phyloP scores from a whole-genome alignment of 2,329 filamentous ascomycete species.

The Alternaria brassicae region DNA sequence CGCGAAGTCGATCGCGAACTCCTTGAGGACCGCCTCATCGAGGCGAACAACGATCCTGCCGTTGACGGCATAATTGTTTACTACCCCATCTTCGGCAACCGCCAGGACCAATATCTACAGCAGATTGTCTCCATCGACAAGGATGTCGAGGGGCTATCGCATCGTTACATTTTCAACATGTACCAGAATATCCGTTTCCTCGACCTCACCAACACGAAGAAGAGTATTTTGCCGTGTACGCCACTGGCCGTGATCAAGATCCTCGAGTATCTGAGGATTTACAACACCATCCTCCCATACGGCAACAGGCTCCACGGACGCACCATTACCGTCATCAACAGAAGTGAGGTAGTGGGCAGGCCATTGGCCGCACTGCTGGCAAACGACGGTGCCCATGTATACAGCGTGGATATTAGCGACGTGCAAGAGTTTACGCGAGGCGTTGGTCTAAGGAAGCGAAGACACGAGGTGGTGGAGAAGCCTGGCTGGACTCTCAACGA shows the following conservation, averaged over 20 bases:
- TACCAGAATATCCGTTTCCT: conserved; percentile 98
- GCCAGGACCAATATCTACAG: conserved; percentile 93
- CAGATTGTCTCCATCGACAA: conserved; percentile 89
- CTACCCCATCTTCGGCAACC: conserved; percentile 93
- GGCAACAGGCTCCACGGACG: conserved; percentile 93
- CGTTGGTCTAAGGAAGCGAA: conserved; percentile 80
- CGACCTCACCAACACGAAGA: conserved; percentile 79
- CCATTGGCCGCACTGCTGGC: conserved; percentile 91
- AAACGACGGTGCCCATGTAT: conserved; percentile 94
- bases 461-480: conserved; percentile 87
- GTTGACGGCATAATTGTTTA: conserved; percentile 96
- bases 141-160: conserved; percentile 93
- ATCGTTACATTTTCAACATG: conserved; percentile 98
- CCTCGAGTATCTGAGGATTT: conserved; percentile 92
- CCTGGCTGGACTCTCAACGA: conserved; percentile 80
- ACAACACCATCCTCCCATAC: conserved; percentile 91
- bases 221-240: conserved; percentile 94
- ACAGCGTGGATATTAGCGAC: conserved; percentile 90
- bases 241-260: conserved; percentile 97
- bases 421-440: conserved; percentile 93
- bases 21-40: conserved; percentile 86
- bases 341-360: conserved; percentile 92
- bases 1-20: conserved; percentile 83
- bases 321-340: conserved; percentile 95
- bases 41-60: conserved; percentile 77